phyloP scores from a whole-genome alignment of 2,329 filamentous ascomycete species.

The Fusarium circinatum region DNA sequence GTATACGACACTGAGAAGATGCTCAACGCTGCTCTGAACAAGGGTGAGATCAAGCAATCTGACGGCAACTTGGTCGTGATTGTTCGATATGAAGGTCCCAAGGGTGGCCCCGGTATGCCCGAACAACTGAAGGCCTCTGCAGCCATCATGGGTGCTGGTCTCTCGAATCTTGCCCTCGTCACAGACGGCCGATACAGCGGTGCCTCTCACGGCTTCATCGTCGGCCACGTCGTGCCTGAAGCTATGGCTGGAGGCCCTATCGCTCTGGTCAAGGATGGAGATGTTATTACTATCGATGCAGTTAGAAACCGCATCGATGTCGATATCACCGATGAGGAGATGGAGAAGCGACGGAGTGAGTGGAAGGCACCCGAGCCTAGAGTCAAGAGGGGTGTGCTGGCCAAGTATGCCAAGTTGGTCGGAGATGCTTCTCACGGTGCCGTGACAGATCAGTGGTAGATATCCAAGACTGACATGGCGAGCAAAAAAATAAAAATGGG shows the following conservation, averaged over 20 bases:
- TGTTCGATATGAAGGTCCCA: constrained; percentile 93
- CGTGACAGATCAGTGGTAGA: constrained; percentile 73
- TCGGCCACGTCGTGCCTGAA: constrained; percentile 92
- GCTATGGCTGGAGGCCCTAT: constrained; percentile 90
- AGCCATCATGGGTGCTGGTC: constrained; percentile 90
- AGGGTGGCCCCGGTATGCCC: constrained; percentile 94
- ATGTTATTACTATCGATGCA: constrained; percentile 87
- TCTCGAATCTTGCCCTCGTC: constrained; percentile 88
- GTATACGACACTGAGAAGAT: constrained; percentile 89
- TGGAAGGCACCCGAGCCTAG: constrained; percentile 78
- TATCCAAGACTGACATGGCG: background rate
- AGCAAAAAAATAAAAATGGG: background rate
- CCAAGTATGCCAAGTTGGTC: constrained; percentile 89
- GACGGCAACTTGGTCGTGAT: constrained; percentile 86
- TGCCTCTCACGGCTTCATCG: constrained; percentile 90
- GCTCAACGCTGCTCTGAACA: constrained; percentile 80
- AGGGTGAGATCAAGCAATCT: constrained; percentile 63
- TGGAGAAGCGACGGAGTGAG: constrained; percentile 67
- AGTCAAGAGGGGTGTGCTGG: constrained; percentile 84
- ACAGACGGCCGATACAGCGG: constrained; percentile 93
- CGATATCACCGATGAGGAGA: constrained; percentile 75
- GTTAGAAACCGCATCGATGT: constrained; percentile 79
- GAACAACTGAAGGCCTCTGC: constrained; percentile 91
- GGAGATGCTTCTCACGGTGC: constrained; percentile 92
- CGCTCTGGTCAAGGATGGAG: constrained; percentile 81